phyloP scores from a whole-genome alignment of 441 rosid species.

The Dalechampia spathulata region DNA sequence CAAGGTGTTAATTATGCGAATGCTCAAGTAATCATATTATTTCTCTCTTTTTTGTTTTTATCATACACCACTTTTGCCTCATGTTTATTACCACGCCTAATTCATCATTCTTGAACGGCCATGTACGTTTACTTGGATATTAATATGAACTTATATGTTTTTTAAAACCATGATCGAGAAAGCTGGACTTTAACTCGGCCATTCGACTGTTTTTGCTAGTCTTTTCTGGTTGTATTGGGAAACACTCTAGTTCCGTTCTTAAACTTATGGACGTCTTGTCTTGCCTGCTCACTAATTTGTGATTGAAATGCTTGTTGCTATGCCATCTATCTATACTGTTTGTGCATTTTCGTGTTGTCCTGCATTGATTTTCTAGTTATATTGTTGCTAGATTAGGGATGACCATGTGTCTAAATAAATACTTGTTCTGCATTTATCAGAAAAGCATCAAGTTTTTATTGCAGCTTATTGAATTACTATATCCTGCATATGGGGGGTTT shows the following conservation, averaged over 20 bases:
- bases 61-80: neutral
- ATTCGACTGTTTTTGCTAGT: too few relatives aligned
- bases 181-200: too few relatives aligned
- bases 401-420: neutral
- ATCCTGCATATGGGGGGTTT: neutral
- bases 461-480: neutral
- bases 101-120: neutral
- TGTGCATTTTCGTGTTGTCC: neutral
- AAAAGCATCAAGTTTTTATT: neutral
- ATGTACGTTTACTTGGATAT: neutral
- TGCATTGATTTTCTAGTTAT: neutral
- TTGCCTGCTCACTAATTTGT: neutral
- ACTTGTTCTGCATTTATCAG: neutral
- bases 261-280: neutral
- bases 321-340: neutral
- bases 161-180: too few relatives aligned
- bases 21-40: slow-evolving; percentile 58
- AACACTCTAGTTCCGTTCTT: neutral
- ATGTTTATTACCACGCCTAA: slow-evolving; percentile 11
- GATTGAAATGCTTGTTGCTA: neutral
- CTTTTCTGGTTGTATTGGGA: too few relatives aligned
- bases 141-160: neutral
- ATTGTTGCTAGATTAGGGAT: neutral
- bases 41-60: slow-evolving; percentile 1
- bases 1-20: slow-evolving; percentile 53